Conservation (phyloP, 2,329 filamentous ascomycete species). For the Microdochium paspali region DNA sequence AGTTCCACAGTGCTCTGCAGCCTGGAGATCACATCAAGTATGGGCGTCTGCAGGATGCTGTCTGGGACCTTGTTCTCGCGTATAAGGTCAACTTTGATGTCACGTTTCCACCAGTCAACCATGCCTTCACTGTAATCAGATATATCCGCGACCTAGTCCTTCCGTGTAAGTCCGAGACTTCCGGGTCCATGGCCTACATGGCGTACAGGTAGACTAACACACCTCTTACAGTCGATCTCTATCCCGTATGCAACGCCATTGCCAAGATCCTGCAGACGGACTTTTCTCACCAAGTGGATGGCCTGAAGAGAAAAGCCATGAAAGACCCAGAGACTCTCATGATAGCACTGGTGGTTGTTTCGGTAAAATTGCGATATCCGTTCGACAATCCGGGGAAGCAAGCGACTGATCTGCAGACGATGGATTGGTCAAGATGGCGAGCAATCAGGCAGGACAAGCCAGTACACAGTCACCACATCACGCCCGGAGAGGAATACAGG, state of each 20-base stretch:
- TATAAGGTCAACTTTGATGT: constrained; percentile 63
- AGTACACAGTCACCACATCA: constrained; percentile 9
- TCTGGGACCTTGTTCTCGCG: constrained; percentile 52
- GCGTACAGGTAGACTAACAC: constrained; percentile 17
- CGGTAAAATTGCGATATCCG: constrained; percentile 72
- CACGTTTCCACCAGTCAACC: constrained; percentile 63
- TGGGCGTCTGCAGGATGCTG: constrained; percentile 53
- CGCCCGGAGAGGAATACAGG: constrained; percentile 17
- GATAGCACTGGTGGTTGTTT: constrained; percentile 60
- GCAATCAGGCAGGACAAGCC: constrained; percentile 8
- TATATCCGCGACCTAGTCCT: constrained; percentile 65
- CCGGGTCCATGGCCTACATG: background rate
- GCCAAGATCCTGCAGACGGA: constrained; percentile 38
- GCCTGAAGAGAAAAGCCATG: constrained; percentile 34
- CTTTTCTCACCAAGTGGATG: constrained; percentile 47
- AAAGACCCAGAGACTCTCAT: constrained; percentile 69
- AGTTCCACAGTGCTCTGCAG: constrained; percentile 52
- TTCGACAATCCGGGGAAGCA: constrained; percentile 58
- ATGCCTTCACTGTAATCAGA: constrained; percentile 56
- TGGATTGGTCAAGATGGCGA: constrained; percentile 44
- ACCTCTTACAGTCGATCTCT: constrained; percentile 49
- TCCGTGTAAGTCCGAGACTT: constrained; percentile 46
- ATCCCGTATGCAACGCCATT: constrained; percentile 47
- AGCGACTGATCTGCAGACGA: constrained; percentile 64
- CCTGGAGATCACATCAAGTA: constrained; percentile 35